Evolutionary conservation across 148 eudicot species (phyloP), one percentile per base, ranked within the genome.

Genomic region (Talinum fruticosum): DNA sequence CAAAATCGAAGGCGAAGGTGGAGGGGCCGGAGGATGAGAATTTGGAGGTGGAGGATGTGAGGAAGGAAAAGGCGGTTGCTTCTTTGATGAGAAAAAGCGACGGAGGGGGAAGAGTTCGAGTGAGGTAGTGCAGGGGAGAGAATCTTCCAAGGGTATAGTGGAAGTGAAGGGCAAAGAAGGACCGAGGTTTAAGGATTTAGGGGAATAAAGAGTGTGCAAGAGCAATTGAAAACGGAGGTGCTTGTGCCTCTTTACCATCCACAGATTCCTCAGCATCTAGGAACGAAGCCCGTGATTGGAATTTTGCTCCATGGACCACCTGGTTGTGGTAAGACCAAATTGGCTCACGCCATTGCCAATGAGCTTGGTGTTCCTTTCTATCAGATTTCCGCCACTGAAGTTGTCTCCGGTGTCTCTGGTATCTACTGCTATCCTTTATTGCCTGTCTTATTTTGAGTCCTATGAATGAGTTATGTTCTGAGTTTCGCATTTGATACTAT

Each of bases 351-450:
- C 59, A 87, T 94, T 88, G 98, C 98, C 1, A 94, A 89, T 67
- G 97, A 94, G 85, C 79, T 90, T 3, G 88, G 93, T 16, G 85
- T 90, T 45, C 92, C 95, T 4, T 90, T 94, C 67, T 88, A 90
- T 72, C 89, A 89, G 82, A 88, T 90, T 78, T 87, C 92, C 14
- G 93, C 98, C 32, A 89, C 93, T 69, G 95, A 90, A 72, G 83
- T 94, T 75, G 91, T 92, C 35, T 94, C 98, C 79, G 95, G 98
- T 69, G 86, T 90, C 71, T 91, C 97, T 76, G 98, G 93, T 91
- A 83, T 74, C 8, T 53, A 19, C 1, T 66, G 4, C 32, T 30
- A 26, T 23, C 73, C 28, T 23, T 29, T 5, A 16, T 44, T 45
- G 33, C n/a, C 45, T 71, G n/a, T n/a, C 6, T 44, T 2, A 26